A percentile compares a stretch with the other conserved stretches of the same genome.
Evolutionary conservation across 352 stramenopile species (phyloP).

Genomic region (Phytopythium helicoides): DNA sequence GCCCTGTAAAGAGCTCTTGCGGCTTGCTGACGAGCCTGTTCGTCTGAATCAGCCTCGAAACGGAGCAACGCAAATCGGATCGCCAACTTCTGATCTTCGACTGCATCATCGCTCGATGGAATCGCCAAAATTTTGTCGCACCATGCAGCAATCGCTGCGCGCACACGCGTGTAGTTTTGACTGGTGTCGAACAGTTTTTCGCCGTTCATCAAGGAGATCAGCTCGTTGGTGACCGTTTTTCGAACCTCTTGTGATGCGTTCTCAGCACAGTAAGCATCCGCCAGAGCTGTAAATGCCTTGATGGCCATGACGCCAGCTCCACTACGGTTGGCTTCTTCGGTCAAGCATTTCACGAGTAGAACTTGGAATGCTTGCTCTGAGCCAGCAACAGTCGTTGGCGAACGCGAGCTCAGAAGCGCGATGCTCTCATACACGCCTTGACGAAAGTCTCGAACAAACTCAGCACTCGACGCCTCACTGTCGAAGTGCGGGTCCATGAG

Average conservation of each 20-base stretch:
- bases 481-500: slow-evolving; percentile 64
- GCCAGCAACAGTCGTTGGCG: slow-evolving; percentile 35
- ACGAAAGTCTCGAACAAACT: slow-evolving; percentile 52
- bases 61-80: slow-evolving; percentile 66
- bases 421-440: slow-evolving; percentile 66
- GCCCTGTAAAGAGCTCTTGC: slow-evolving; percentile 42
- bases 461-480: slow-evolving; percentile 32
- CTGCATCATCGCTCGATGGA: slow-evolving; percentile 3
- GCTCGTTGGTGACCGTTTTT: slow-evolving; percentile 41
- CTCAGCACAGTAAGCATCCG: slow-evolving; percentile 31
- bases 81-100: slow-evolving; percentile 23
- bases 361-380: slow-evolving; percentile 74
- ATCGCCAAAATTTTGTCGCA: slow-evolving; percentile 34
- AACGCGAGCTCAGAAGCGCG: slow-evolving; percentile 35
- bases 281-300: slow-evolving; percentile 56
- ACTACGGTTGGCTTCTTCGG: slow-evolving; percentile 46
- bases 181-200: slow-evolving; percentile 55
- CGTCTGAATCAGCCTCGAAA: slow-evolving; percentile 31
- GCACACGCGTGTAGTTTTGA: slow-evolving; percentile 66
- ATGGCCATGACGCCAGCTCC: slow-evolving; percentile 57
- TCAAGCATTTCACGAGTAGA: slow-evolving; percentile 60
- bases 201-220: slow-evolving; percentile 51
- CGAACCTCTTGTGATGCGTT: slow-evolving; percentile 22
- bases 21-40: slow-evolving; percentile 35
- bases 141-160: slow-evolving; percentile 57